A percentile compares a stretch with the other conserved stretches of the same genome.
phyloP scores from a whole-genome alignment of 2,329 filamentous ascomycete species.

The Fusarium chuoi region DNA sequence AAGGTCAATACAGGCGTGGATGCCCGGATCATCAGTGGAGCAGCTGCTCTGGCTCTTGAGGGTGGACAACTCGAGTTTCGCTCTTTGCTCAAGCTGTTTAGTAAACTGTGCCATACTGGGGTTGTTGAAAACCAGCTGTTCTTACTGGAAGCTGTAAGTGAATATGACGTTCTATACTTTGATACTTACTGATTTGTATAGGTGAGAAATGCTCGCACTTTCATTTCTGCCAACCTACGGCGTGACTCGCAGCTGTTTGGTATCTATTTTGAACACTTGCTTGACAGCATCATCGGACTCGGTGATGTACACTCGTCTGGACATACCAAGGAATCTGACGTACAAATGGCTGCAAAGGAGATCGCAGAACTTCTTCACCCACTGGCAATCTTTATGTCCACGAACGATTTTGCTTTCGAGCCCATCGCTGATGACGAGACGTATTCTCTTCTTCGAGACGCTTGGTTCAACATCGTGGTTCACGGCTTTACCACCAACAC shows the following conservation, averaged over 20 bases:
- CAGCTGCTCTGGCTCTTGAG: constrained; percentile 79
- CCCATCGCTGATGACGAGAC: constrained; percentile 72
- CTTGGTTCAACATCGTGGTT: constrained; percentile 97
- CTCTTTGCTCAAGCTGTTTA: constrained; percentile 85
- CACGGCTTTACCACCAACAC: constrained; percentile 87
- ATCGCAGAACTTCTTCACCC: constrained; percentile 90
- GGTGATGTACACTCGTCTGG: constrained; percentile 84
- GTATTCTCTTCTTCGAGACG: constrained; percentile 81
- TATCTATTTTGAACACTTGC: constrained; percentile 83
- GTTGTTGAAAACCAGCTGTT: constrained; percentile 73
- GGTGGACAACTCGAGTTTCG: constrained; percentile 86
- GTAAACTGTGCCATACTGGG: constrained; percentile 77
- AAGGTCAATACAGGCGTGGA: constrained; percentile 85
- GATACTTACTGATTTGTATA: constrained; percentile 44
- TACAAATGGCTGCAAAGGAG: constrained; percentile 84
- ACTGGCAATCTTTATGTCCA: constrained; percentile 84
- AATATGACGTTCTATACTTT: not conserved
- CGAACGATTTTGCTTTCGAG: constrained; percentile 64
- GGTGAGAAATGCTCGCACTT: constrained; percentile 81
- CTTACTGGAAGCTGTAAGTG: constrained; percentile 76
- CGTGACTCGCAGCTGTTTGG: constrained; percentile 80
- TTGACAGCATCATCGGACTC: constrained; percentile 89
- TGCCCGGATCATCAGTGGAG: constrained; percentile 84
- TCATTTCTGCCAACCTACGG: constrained; percentile 76
- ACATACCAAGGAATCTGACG: constrained; percentile 78